Conservation (phyloP, 2,329 filamentous ascomycete genomes). For the Alternaria infectoria region DNA sequence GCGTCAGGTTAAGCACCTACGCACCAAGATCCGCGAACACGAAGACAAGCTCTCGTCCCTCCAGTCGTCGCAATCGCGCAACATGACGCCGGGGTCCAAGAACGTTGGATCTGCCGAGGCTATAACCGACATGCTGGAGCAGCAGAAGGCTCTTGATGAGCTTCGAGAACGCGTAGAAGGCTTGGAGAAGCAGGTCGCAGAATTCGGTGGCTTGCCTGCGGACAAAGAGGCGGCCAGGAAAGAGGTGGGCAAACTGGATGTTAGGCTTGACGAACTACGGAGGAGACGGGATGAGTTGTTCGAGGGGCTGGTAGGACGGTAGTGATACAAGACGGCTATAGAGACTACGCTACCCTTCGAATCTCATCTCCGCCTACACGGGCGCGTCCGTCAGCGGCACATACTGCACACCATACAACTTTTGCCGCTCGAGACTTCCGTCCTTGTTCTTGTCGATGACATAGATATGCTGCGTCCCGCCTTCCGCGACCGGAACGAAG, state of each 20-base stretch:
- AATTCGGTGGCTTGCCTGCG: constrained; percentile 75
- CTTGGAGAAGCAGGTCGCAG: constrained; percentile 67
- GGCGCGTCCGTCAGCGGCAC: constrained; percentile 78
- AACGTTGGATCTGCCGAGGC: constrained; percentile 56
- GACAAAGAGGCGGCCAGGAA: constrained; percentile 71
- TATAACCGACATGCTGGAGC: constrained; percentile 62
- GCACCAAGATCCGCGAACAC: constrained; percentile 71
- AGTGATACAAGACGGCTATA: constrained; percentile 3
- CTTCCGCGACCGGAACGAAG: constrained; percentile 75
- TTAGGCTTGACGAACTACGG: constrained; percentile 67
- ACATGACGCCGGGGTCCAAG: constrained; percentile 36
- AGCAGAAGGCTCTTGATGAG: constrained; percentile 67
- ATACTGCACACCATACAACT: constrained; percentile 74
- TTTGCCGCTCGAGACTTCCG: constrained; percentile 62
- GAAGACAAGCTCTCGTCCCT: constrained; percentile 50
- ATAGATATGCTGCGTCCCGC: constrained; percentile 70
- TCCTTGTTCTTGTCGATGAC: constrained; percentile 73
- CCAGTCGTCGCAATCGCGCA: constrained; percentile 28
- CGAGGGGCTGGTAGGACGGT: constrained; percentile 68
- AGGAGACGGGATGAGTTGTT: constrained; percentile 74
- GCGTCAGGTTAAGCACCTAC: constrained; percentile 71
- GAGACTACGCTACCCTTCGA: background rate
- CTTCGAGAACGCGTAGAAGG: constrained; percentile 65
- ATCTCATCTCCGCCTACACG: background rate
- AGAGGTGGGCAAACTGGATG: constrained; percentile 72